phyloP scores from a whole-genome alignment of 2,329 filamentous ascomycete genomes.

The Chlorencoelia australis region DNA sequence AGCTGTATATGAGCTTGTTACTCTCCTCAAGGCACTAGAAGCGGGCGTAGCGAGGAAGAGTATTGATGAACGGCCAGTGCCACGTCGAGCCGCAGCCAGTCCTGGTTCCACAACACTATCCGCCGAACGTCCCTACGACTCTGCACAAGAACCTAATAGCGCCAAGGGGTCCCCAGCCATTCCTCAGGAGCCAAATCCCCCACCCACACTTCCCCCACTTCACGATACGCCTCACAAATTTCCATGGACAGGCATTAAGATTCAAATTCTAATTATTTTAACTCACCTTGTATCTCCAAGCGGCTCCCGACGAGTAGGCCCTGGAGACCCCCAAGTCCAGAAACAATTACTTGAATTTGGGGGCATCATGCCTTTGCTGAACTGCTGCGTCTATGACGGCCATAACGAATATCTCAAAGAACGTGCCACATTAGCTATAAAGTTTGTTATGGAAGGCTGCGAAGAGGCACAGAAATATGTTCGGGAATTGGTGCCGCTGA shows the following conservation, averaged over 20 bases:
- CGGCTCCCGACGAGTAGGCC: conserved; percentile 44
- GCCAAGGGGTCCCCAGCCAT: conserved; percentile 14
- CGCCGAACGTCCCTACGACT: conserved; percentile 59
- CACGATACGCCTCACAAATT: conserved; percentile 56
- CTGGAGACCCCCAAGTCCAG: conserved; percentile 67
- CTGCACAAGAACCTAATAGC: conserved; percentile 11
- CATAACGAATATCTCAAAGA: conserved; percentile 93
- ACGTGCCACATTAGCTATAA: conserved; percentile 79
- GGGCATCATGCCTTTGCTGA: conserved; percentile 78
- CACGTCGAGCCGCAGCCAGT: conserved; percentile 27
- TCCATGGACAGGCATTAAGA: conserved; percentile 71
- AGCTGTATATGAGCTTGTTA: conserved; percentile 78
- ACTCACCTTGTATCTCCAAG: conserved; percentile 84
- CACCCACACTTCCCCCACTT: conserved; percentile 38
- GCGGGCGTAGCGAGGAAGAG: conserved; percentile 77
- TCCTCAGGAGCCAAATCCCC: conserved; percentile 26
- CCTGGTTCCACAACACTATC: conserved; percentile 21
- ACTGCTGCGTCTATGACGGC: conserved; percentile 84
- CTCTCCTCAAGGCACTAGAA: conserved; percentile 78
- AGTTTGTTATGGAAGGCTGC: conserved; percentile 69
- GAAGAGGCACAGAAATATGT: conserved; percentile 64
- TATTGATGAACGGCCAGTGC: conserved; percentile 39
- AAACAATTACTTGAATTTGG: conserved; percentile 77
- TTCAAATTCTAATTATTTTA: conserved; percentile 81
- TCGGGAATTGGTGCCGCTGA: conserved; percentile 36